Evolutionary conservation across 2,329 filamentous ascomycete genomes (phyloP).

Genomic region (Colletotrichum paranaense): DNA sequence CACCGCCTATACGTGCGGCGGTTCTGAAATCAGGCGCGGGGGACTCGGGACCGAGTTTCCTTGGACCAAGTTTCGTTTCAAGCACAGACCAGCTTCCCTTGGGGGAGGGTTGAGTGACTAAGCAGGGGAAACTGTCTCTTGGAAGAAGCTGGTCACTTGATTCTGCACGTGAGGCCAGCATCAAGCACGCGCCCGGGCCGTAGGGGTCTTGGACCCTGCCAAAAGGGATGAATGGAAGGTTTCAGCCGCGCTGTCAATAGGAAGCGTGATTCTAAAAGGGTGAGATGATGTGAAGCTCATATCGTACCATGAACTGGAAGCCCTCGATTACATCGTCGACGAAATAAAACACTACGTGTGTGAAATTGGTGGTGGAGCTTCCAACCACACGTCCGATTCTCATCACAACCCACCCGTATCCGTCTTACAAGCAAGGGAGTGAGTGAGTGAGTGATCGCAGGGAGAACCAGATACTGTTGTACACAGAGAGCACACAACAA

Average conservation of each 20-base stretch:
- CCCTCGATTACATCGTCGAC: background rate
- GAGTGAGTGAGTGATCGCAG: background rate
- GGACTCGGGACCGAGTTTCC: background rate
- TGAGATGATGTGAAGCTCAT: slow-evolving; percentile 16
- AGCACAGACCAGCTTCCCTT: background rate
- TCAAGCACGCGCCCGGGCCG: background rate
- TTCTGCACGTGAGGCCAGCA: background rate
- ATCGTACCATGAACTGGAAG: slow-evolving; percentile 13
- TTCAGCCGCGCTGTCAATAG: slow-evolving; percentile 21
- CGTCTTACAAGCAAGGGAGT: slow-evolving; percentile 21
- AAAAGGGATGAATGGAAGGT: slow-evolving; percentile 27
- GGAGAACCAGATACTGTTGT: background rate
- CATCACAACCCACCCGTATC: background rate
- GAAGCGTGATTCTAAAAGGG: slow-evolving; percentile 20
- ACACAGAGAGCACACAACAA: background rate
- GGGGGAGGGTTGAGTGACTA: background rate
- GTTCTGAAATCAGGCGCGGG: background rate
- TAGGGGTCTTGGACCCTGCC: slow-evolving; percentile 13
- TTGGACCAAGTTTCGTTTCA: slow-evolving; percentile 12
- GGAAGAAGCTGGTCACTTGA: background rate
- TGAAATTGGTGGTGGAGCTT: background rate
- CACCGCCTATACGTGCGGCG: background rate
- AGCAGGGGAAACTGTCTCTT: background rate
- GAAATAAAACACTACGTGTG: background rate
- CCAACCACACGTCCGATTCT: background rate